Evolutionary conservation across 345 rosid genomes (phyloP).

Genomic region (Aquilaria malaccensis): DNA sequence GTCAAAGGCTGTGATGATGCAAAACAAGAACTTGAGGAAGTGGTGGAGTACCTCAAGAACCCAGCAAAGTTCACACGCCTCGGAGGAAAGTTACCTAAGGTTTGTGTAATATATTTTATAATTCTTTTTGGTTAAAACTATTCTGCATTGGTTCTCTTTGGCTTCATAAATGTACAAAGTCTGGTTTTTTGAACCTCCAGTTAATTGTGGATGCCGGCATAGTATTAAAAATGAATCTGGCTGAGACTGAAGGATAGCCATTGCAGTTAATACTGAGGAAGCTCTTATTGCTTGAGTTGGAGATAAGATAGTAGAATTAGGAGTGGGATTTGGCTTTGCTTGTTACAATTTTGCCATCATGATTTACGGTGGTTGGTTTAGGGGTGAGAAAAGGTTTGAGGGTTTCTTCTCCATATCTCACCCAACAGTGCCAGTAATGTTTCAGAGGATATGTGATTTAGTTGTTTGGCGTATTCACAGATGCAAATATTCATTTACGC

Average conservation of each 20-base stretch:
- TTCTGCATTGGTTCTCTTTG: no score
- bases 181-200: no score
- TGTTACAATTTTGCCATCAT: neutral
- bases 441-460: no score
- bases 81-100: constrained; percentile 99
- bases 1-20: constrained; percentile 99
- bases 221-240: neutral
- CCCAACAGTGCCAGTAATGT: neutral
- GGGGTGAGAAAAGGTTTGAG: neutral
- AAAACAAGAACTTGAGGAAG: constrained; percentile 98
- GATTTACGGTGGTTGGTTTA: neutral
- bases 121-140: no score
- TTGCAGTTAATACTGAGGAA: no score
- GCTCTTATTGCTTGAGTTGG: no score
- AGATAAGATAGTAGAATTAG: no score
- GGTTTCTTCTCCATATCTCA: neutral
- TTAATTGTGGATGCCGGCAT: no score
- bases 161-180: neutral
- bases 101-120: constrained; percentile 22
- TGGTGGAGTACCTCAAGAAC: constrained; percentile 92
- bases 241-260: neutral
- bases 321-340: no score
- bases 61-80: constrained; percentile 97
- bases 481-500: no score
- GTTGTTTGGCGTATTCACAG: no score